phyloP scores from a whole-genome alignment of 202 grass and related monocot species.

The Schoenoplectus tabernaemontani region DNA sequence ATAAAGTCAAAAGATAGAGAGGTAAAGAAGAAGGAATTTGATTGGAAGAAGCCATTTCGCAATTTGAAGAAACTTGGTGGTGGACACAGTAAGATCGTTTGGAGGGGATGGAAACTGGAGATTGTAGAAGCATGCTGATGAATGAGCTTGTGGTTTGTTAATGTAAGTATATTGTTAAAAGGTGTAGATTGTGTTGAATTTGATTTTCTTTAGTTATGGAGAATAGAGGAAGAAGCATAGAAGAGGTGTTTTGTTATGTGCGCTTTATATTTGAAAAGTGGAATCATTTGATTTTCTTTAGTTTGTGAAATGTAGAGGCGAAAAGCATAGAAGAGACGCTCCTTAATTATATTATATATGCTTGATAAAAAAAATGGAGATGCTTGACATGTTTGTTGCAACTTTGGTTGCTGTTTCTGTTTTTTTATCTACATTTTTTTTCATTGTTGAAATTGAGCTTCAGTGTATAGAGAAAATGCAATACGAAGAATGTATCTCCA shows the following conservation, averaged over 20 bases:
- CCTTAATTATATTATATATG: too few relatives aligned
- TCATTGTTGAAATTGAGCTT: not conserved
- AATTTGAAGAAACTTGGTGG: constrained; percentile 37
- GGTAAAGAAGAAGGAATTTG: constrained; percentile 19
- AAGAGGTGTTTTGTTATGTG: not conserved
- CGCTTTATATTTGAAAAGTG: not conserved
- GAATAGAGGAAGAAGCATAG: not conserved
- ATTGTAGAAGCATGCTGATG: constrained; percentile 50
- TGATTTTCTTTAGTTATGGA: not conserved
- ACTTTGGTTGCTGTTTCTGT: not conserved
- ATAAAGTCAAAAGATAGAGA: constrained; percentile 31
- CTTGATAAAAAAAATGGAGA: not conserved
- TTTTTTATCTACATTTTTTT: not conserved
- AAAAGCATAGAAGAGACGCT: not conserved
- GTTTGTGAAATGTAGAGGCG: not conserved
- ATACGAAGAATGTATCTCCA: not conserved
- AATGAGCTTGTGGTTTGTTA: not conserved
- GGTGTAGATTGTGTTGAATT: constrained; percentile 4
- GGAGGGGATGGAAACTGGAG: constrained; percentile 58
- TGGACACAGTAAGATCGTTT: constrained; percentile 32
- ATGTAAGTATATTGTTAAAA: constrained; percentile 13
- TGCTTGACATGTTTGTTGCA: not conserved
- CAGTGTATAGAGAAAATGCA: not conserved
- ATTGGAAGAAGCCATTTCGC: constrained; percentile 40
- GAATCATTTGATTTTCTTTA: not conserved